Conservation (phyloP, 192 early-diverging fungal species). For the Kappamyces sp. region DNA sequence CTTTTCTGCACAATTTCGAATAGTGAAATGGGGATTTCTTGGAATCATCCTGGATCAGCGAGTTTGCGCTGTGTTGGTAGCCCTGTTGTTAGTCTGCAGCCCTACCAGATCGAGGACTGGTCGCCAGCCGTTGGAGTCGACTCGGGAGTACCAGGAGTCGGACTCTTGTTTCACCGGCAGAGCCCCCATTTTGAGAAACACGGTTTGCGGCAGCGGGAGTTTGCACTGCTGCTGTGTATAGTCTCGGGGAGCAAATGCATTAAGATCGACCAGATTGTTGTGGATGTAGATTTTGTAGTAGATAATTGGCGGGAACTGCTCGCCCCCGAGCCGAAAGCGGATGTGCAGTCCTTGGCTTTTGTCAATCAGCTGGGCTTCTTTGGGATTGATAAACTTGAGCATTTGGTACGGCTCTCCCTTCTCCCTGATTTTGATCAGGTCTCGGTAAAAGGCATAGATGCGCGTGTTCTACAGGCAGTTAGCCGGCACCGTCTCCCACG, state of each 20-base stretch:
- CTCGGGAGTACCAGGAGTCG: slow-evolving; percentile 48
- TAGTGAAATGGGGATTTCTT: slow-evolving; percentile 36
- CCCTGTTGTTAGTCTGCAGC: slow-evolving; percentile 7
- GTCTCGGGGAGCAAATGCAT: slow-evolving; percentile 54
- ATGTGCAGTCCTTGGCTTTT: slow-evolving; percentile 41
- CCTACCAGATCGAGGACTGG: slow-evolving; percentile 47
- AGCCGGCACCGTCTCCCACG: slow-evolving; percentile 18
- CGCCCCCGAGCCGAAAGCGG: slow-evolving; percentile 54
- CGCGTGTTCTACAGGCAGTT: slow-evolving; percentile 33
- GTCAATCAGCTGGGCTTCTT: slow-evolving; percentile 51
- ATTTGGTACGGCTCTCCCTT: slow-evolving; percentile 43
- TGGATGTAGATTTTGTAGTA: slow-evolving; percentile 61
- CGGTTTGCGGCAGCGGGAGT: slow-evolving; percentile 28
- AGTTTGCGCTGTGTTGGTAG: not conserved
- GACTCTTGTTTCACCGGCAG: not conserved
- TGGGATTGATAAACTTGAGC: slow-evolving; percentile 54
- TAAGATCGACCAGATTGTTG: slow-evolving; percentile 49
- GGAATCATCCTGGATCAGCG: slow-evolving; percentile 7
- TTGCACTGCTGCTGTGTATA: slow-evolving; percentile 41
- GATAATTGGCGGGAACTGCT: slow-evolving; percentile 52
- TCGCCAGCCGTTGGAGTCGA: slow-evolving; percentile 59
- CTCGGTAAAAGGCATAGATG: slow-evolving; percentile 47
- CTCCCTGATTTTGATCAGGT: slow-evolving; percentile 50
- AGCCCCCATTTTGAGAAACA: slow-evolving; percentile 32
- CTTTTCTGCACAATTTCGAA: slow-evolving; percentile 34